Evolutionary conservation across 805 yeast genomes (phyloP).

Genomic region (Hanseniaspora thailandica): DNA sequence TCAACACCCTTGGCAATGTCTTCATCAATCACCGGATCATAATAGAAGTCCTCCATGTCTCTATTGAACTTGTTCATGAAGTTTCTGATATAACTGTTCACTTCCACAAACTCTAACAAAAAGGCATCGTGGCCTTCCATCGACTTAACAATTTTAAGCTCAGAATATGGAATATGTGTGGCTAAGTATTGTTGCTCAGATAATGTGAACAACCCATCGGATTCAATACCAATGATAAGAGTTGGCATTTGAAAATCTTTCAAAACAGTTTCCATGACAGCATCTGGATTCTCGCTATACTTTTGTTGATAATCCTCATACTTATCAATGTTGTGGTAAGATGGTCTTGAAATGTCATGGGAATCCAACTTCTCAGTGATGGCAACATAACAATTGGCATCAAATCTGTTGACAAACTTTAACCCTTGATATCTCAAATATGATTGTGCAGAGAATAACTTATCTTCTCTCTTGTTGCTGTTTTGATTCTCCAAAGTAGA

Average conservation of each 20-base stretch:
- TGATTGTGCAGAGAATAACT: conserved; percentile 86
- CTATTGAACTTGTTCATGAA: conserved; percentile 37
- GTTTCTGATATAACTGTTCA: conserved; percentile 55
- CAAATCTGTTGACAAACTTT: conserved; percentile 80
- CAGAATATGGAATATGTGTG: conserved; percentile 55
- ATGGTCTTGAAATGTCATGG: conserved; percentile 80
- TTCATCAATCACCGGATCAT: background rate
- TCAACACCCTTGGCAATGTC: conserved; percentile 32
- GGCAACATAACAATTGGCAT: conserved; percentile 92
- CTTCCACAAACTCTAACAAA: conserved; percentile 72
- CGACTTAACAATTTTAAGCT: conserved; percentile 62
- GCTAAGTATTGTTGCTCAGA: conserved; percentile 84
- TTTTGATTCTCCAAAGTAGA: conserved; percentile 19
- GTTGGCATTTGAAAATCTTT: conserved; percentile 58
- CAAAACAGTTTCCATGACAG: conserved; percentile 38
- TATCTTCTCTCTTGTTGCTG: conserved; percentile 29
- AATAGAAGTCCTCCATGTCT: background rate
- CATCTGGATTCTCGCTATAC: conserved; percentile 15
- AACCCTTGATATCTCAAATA: conserved; percentile 89
- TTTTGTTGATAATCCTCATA: background rate
- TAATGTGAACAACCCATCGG: conserved; percentile 87
- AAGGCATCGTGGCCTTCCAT: conserved; percentile 98
- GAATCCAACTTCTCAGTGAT: conserved; percentile 90
- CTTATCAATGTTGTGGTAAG: conserved; percentile 24
- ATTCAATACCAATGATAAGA: conserved; percentile 73